Evolutionary conservation across 768 basidiomycete genomes (phyloP).

Genomic region (Hemileccinum impolitum): DNA sequence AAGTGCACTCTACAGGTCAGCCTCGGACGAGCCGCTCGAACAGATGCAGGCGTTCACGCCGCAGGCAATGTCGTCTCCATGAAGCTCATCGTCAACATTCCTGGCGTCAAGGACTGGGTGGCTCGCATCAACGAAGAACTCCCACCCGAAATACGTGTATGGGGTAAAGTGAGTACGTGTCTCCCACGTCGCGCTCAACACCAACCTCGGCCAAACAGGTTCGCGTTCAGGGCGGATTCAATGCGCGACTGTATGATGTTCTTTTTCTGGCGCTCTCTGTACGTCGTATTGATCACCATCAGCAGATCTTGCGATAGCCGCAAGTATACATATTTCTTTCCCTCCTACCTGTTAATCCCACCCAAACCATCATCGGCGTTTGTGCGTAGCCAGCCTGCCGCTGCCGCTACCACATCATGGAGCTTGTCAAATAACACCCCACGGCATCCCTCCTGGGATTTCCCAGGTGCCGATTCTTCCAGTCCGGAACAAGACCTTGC

Average conservation of each 20-base stretch:
- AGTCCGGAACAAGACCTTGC: constrained; percentile 54
- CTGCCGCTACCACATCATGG: constrained; percentile 20
- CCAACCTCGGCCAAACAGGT: constrained; percentile 36
- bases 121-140: constrained; percentile 78
- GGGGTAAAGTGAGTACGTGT: constrained; percentile 67
- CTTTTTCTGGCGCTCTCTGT: neutral
- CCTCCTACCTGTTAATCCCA: constrained; percentile 87
- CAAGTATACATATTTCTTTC: constrained; percentile 97
- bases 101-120: constrained; percentile 67
- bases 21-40: constrained; percentile 86
- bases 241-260: constrained; percentile 59
- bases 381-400: constrained; percentile 39
- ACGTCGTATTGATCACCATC: constrained; percentile 3
- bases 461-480: constrained; percentile 32
- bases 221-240: constrained; percentile 78
- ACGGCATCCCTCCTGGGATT: constrained; percentile 63
- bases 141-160: constrained; percentile 90
- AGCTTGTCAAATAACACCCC: constrained; percentile 6
- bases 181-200: neutral
- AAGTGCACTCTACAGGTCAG: constrained; percentile 52
- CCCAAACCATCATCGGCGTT: constrained; percentile 76
- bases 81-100: constrained; percentile 80
- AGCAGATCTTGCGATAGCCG: constrained; percentile 86
- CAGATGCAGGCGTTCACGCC: constrained; percentile 97
- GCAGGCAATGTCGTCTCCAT: constrained; percentile 91